Conservation (phyloP, 305 asterid species). For the Plantago rigida region DNA sequence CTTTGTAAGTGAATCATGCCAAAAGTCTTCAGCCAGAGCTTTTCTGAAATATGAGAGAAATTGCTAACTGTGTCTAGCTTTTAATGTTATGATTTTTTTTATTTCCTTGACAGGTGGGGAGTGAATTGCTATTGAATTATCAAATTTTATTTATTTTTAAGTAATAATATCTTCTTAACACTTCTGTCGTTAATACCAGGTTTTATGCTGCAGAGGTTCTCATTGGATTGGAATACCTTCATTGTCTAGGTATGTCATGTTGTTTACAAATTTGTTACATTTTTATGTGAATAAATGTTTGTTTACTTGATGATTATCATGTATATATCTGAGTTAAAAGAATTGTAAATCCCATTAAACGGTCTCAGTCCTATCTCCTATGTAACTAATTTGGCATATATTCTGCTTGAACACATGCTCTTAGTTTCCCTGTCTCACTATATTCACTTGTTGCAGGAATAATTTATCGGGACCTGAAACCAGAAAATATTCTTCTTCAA, state of each 20-base stretch:
- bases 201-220: conserved; percentile 91
- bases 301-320: background rate
- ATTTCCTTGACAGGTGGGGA: background rate
- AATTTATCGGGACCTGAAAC: conserved; percentile 87
- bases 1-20: too few relatives aligned
- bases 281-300: background rate
- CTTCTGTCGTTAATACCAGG: conserved; percentile 36
- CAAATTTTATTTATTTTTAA: conserved; percentile 4
- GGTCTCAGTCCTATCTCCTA: too few relatives aligned
- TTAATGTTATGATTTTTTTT: too few relatives aligned
- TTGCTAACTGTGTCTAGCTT: too few relatives aligned
- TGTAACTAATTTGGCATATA: conserved; percentile 9
- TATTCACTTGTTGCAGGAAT: conserved; percentile 55
- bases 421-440: conserved; percentile 13
- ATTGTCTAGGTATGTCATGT: conserved; percentile 68
- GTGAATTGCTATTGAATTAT: background rate
- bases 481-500: conserved; percentile 86
- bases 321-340: background rate
- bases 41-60: too few relatives aligned
- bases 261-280: background rate
- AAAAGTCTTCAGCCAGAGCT: too few relatives aligned
- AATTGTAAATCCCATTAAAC: too few relatives aligned
- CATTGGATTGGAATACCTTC: conserved; percentile 92
- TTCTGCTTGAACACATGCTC: conserved; percentile 17
- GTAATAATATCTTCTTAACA: conserved; percentile 14